Evolutionary conservation across 78 protist genomes (phyloP), one percentile per base, ranked within the genome.

Genomic region (Dictyostelium capitatum): DNA sequence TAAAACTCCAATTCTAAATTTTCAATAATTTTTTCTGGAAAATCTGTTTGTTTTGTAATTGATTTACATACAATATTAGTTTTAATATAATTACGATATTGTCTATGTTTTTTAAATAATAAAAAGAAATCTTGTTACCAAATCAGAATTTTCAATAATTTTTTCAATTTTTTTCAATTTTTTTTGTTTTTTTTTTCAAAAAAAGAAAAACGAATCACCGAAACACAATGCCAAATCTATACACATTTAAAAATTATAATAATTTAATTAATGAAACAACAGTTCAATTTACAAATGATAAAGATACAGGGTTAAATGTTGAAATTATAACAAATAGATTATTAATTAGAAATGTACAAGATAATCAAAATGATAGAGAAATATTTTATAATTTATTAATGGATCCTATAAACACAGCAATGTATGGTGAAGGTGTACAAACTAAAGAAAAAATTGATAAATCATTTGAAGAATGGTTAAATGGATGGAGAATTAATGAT

Each of bases 381-480:
- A 15, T 9, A 0, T 67, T 67, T 67, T 32, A 67, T 67, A 8
- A 67, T 12, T 32, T 67, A 32, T 67, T 67, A 67, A 12, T 12
- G 6, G 75, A 67, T 32, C 50, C 75, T 30, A 19, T 67, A 0
- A 67, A 67, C 32, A 67, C 75, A 15, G 23, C 2, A 7, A 67
- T 30, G 37, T 67, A 67, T 67, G 75, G 75, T 6, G 4, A 32
- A 30, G 75, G 75, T 4, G 75, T 67, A 30, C 75, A 67, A 67
- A 67, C 75, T 4, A 67, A 32, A 15, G 75, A 67, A 12, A 0
- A 67, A 5, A 41, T 67, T 4, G 75, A 67, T 32, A 0, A 67
- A 17, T 43, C 25, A 12, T 37, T 32, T 67, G 25, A 67, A 30
- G 9, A 67, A 15, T 67, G 75, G 75, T 12, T 67, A 17, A 47